These are phyloP conservation scores for Cercophora newfieldiana DNA, from an alignment of 495 filamentous ascomycete species.

Conservation along the genomic window DNA sequence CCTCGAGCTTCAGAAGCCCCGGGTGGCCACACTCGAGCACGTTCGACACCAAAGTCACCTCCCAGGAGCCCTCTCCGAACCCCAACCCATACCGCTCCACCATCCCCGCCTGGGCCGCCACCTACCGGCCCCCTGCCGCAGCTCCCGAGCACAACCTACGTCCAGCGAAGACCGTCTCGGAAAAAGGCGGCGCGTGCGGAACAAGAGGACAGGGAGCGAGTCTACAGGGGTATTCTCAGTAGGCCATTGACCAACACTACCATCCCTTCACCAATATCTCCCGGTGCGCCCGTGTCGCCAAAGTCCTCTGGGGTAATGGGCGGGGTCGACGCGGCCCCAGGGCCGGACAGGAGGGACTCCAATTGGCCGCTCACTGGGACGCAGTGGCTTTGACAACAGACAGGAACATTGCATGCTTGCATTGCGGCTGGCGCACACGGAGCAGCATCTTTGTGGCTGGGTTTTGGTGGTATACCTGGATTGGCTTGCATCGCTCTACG, in stretches of 20 bases:
- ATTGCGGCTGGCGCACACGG: not conserved
- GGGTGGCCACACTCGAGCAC: not conserved
- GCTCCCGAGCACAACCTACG: not conserved
- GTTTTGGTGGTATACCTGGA: not conserved
- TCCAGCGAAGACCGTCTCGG: not conserved
- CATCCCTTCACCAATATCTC: not conserved
- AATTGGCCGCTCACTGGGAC: conserved; percentile 17
- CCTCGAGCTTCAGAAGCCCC: not conserved
- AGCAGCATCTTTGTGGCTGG: not conserved
- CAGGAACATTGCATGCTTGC: not conserved
- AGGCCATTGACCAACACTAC: not conserved
- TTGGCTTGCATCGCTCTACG: not conserved
- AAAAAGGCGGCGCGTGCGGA: not conserved
- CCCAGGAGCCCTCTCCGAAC: not conserved
- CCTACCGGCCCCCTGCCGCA: not conserved
- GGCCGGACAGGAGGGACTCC: conserved; percentile 1
- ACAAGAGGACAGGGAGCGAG: not conserved
- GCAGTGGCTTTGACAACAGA: not conserved
- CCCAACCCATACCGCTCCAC: not conserved
- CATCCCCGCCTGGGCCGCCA: not conserved
- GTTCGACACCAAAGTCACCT: not conserved
- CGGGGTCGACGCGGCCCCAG: not conserved
- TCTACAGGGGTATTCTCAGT: not conserved
- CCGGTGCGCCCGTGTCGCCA: no score
- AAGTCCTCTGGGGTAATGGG: not conserved